phyloP scores from a whole-genome alignment of 2,329 filamentous ascomycete genomes.

The Xylariaceae sp. region DNA sequence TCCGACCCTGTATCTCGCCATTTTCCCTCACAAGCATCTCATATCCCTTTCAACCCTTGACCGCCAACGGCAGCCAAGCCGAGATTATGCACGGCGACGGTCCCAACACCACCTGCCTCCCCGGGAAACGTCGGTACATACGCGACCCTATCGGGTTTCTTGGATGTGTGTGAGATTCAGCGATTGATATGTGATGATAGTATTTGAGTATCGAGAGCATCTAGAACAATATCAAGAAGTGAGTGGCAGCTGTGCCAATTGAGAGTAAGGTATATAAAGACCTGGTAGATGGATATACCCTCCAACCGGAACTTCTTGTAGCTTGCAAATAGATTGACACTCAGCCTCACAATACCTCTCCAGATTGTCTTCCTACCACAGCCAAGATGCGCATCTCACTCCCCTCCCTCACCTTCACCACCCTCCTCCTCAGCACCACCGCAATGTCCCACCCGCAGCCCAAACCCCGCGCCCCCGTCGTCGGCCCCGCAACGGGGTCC shows the following conservation, averaged over 20 bases:
- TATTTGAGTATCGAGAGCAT: neutral
- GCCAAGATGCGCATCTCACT: slow-evolving; percentile 63
- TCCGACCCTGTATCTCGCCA: too few relatives aligned
- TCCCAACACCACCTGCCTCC: slow-evolving; percentile 17
- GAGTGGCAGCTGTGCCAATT: neutral
- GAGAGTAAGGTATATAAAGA: too few relatives aligned
- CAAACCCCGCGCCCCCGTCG: slow-evolving; percentile 12
- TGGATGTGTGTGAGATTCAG: slow-evolving; percentile 17
- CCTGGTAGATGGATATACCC: too few relatives aligned
- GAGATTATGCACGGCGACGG: too few relatives aligned
- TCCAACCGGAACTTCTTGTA: too few relatives aligned
- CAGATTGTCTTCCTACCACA: neutral
- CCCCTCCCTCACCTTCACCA: neutral
- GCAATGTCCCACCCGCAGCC: slow-evolving; percentile 7
- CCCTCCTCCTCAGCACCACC: slow-evolving; percentile 10
- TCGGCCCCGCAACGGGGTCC: slow-evolving; percentile 30
- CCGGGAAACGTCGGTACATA: slow-evolving; percentile 10
- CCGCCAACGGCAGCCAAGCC: too few relatives aligned
- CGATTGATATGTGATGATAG: slow-evolving; percentile 4
- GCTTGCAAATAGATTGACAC: too few relatives aligned
- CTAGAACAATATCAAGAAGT: neutral
- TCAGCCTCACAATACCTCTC: neutral
- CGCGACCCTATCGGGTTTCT: slow-evolving; percentile 11
- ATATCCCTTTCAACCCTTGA: too few relatives aligned
- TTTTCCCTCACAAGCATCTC: too few relatives aligned